A percentile compares a stretch with the other conserved stretches of the same genome.
Conservation (phyloP, 2,329 filamentous ascomycete species). For the Meredithiella fracta region DNA sequence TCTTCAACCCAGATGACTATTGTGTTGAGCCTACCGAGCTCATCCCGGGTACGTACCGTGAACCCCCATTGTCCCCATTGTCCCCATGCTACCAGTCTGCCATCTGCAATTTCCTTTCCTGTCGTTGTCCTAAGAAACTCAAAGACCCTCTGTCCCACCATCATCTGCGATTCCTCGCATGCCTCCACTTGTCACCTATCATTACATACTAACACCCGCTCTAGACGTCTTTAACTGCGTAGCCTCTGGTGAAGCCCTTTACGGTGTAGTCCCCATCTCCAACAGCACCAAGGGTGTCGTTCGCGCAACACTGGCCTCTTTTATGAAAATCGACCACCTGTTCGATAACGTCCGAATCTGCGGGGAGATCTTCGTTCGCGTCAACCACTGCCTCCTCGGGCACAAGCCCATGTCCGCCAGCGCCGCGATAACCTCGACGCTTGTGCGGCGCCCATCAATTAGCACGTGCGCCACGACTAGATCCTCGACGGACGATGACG, state of each 20-base stretch:
- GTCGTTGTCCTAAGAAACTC: no score
- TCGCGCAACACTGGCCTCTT: constrained; percentile 72
- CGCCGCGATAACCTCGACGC: constrained; percentile 4
- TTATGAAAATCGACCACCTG: constrained; percentile 53
- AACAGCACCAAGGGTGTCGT: constrained; percentile 93
- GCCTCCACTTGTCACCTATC: background rate
- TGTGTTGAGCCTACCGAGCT: constrained; percentile 33
- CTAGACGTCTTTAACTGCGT: constrained; percentile 67
- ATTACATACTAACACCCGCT: background rate
- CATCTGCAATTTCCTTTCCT: no score
- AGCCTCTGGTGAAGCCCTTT: constrained; percentile 44
- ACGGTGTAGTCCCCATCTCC: constrained; percentile 83
- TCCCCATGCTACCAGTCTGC: no score
- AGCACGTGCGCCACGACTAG: background rate
- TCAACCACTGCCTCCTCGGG: constrained; percentile 76
- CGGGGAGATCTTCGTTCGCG: constrained; percentile 70
- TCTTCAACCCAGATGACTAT: constrained; percentile 32
- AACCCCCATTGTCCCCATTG: no score
- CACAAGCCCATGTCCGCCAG: constrained; percentile 19
- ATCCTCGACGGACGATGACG: constrained; percentile 18
- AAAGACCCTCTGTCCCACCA: background rate
- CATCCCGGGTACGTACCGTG: constrained; percentile 28
- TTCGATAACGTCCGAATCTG: constrained; percentile 60
- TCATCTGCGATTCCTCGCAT: background rate
- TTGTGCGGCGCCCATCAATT: background rate